phyloP scores from a whole-genome alignment of 495 filamentous ascomycete genomes.

The Daldinia loculata region DNA sequence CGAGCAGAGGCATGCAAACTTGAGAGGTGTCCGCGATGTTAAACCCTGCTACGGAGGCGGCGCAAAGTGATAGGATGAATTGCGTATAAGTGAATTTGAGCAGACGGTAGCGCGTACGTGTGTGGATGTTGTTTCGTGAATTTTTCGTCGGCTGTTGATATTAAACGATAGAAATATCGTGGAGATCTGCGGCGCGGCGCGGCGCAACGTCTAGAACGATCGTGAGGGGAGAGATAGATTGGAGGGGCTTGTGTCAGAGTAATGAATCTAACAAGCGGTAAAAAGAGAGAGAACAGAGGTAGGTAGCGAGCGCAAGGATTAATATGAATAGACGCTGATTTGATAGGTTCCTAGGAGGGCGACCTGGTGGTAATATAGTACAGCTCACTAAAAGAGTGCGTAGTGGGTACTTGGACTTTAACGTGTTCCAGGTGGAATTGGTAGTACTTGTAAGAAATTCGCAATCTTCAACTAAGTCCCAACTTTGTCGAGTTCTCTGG shows the following conservation, averaged over 20 bases:
- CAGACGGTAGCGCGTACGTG: constrained; percentile 21
- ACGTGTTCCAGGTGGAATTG: constrained; percentile 44
- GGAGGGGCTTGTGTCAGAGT: constrained; percentile 39
- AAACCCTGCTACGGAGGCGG: constrained; percentile 23
- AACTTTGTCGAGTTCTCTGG: constrained; percentile 9
- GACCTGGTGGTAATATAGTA: constrained; percentile 44
- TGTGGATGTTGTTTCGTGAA: constrained; percentile 25
- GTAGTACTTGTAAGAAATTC: constrained; percentile 39
- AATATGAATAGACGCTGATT: constrained; percentile 44
- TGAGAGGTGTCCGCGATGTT: constrained; percentile 9
- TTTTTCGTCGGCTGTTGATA: constrained; percentile 30
- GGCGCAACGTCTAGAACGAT: constrained; percentile 44
- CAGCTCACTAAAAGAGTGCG: constrained; percentile 44
- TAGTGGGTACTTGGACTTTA: constrained; percentile 44
- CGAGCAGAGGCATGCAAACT: constrained; percentile 30
- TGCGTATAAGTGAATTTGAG: constrained; percentile 32
- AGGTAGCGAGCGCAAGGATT: constrained; percentile 40
- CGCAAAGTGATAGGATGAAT: constrained; percentile 14
- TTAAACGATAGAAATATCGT: constrained; percentile 40
- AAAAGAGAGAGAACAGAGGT: constrained; percentile 17
- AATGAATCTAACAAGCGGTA: constrained; percentile 39
- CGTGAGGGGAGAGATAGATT: constrained; percentile 36
- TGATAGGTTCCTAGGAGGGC: constrained; percentile 26
- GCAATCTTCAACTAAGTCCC: constrained; percentile 19
- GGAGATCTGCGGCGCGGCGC: constrained; percentile 31